phyloP scores from a whole-genome alignment of 2,329 filamentous ascomycete species.

The Trichoderma afroharzianum region DNA sequence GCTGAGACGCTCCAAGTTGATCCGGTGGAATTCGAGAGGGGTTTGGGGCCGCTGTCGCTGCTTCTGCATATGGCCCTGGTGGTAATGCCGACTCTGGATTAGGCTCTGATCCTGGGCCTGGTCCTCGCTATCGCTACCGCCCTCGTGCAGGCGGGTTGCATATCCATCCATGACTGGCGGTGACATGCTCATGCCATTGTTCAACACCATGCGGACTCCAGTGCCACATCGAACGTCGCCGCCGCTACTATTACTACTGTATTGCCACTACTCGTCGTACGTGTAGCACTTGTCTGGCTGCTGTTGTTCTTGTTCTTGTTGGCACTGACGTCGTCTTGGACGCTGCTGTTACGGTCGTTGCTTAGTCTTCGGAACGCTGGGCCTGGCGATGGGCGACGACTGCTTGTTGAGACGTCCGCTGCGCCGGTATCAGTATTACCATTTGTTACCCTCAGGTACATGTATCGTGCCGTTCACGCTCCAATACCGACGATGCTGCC shows the following conservation, averaged over 20 bases:
- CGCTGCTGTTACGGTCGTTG: not conserved
- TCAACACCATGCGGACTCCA: conserved; percentile 35
- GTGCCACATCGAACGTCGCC: conserved; percentile 30
- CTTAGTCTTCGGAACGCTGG: not conserved
- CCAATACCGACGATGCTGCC: conserved; percentile 11
- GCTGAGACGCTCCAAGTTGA: conserved; percentile 35
- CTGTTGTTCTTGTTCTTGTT: not conserved
- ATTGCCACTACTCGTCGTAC: not conserved
- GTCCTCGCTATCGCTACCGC: conserved; percentile 34
- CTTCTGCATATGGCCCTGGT: conserved; percentile 17
- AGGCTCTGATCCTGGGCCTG: conserved; percentile 26
- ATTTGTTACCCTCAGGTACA: conserved; percentile 8
- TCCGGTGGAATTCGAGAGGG: conserved; percentile 29
- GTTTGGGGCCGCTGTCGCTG: conserved; percentile 14
- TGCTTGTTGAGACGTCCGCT: not conserved
- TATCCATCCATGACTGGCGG: conserved; percentile 44
- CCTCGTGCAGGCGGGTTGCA: conserved; percentile 33
- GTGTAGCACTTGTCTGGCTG: not conserved
- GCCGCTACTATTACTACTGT: not conserved
- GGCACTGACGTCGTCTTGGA: not conserved
- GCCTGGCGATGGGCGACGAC: not conserved
- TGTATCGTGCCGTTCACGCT: conserved; percentile 2
- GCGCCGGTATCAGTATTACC: not conserved
- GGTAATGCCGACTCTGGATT: conserved; percentile 18
- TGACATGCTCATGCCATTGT: conserved; percentile 45